These are phyloP conservation scores for Apiotrichum domesticum DNA, from an alignment of 1,284 basidiomycete genomes.

Conservation along the genomic window DNA sequence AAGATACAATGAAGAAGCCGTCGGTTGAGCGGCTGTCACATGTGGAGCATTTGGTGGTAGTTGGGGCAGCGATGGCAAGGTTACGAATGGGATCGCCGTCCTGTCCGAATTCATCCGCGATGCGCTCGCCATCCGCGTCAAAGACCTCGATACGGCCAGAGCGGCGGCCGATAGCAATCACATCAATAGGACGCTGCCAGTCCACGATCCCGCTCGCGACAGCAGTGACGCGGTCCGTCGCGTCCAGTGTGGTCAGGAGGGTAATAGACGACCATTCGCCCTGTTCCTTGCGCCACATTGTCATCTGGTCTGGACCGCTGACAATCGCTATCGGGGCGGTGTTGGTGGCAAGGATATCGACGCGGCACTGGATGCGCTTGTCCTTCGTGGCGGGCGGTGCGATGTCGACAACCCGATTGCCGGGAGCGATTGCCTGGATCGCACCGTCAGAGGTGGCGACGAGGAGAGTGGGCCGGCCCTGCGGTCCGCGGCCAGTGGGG, in stretches of 20 bases:
- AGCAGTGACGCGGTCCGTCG: conserved; percentile 18
- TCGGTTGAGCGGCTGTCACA: conserved; percentile 26
- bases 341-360: conserved; percentile 9
- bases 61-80: conserved; percentile 17
- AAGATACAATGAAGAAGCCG: conserved; percentile 32
- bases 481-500: neutral
- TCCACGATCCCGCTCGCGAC: conserved; percentile 6
- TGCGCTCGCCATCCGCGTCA: conserved; percentile 20
- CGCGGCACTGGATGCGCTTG: neutral
- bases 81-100: conserved; percentile 5
- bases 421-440: conserved; percentile 6
- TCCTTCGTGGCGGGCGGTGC: conserved; percentile 1
- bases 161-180: conserved; percentile 28
- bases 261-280: conserved; percentile 10
- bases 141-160: conserved; percentile 35
- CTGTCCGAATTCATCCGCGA: conserved; percentile 4
- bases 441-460: conserved; percentile 13
- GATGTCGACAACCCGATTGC: conserved; percentile 7
- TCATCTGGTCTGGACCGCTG: neutral
- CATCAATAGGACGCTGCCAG: conserved; percentile 9
- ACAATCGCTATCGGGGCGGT: conserved; percentile 6
- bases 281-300: conserved; percentile 14
- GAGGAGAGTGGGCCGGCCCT: conserved; percentile 9
- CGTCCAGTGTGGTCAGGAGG: conserved; percentile 6
- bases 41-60: conserved; percentile 23